Base-by-base conservation (phyloP, 352 stramenopile genomes). In the Phytophthora meadii region DNA sequence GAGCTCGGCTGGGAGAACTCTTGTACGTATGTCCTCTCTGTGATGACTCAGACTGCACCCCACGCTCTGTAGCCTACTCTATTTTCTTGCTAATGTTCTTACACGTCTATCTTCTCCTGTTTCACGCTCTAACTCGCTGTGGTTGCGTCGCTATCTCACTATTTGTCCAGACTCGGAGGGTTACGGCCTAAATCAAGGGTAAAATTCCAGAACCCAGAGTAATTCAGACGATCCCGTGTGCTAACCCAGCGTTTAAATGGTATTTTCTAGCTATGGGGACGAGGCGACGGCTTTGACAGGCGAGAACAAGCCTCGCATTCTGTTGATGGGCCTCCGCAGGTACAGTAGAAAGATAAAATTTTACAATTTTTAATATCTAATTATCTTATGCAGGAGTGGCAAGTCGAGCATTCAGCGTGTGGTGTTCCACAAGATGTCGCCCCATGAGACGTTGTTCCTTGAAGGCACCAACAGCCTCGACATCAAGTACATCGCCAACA, bases 381-480 rank as follows among this genome's bases (percentile, higher is more conserved):
- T 10, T 25, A 10, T 41, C 42, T 8, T 25, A 36, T 32, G 49
- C 54, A 92, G 84, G 69, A 94, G 88, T 62, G 88, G 88, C 74
- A 96, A 96, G 68, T 94, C 87, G 25, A 95, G 84, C 45, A 94
- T 94, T 64, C 88, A 99, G 71, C 92, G 94, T 62, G 97, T 99
- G 55, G 96, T 99, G 37, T 99, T 99, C 85, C 92, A 99, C 74
- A 99, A 99, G 82, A 99, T 99, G 95, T 98, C 93, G 45, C 96
- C 97, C 5, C 97, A 99, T 66, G 97, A 99, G 81, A 99, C 97
- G 48, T 74, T 99, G 30, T 99, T 99, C 61, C 75, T 98, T 14
- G 89, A 97, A 63, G 81, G 80, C 54, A 97, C 90, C 39, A 90
- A 90, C 74, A 85, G 69, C 39, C 79, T 97, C 15, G 92, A 97